Base-by-base conservation (phyloP, 352 stramenopile species). In the Peronospora farinosa region DNA sequence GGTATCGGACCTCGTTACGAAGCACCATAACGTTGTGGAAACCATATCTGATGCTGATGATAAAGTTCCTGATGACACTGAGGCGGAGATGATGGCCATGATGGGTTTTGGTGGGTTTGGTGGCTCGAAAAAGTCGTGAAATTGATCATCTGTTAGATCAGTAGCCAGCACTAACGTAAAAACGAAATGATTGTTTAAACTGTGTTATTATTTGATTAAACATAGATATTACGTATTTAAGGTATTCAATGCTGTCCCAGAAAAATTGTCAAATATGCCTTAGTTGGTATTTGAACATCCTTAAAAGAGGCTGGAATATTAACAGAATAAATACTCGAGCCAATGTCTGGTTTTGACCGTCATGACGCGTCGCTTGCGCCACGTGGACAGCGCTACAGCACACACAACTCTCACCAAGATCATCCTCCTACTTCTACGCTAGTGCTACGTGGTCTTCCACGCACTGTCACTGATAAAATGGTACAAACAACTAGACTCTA, bases 31-130 rank as follows among this genome's bases (percentile, higher is more conserved):
- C 2, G 25, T 21, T 5, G 19, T 30, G 42, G 56, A 67, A 4
- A 67, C 65, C 41, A 57, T 48, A 39, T 8, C 33, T 12, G 44
- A 62, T 46, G 38, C 23, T 47, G 38, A 13, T 35, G 50, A 65
- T 13, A 44, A 54, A 40, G 42, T 47, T 51, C 35, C 51, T 30
- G 47, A 58, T 3, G 46, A 32, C 28, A 3, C 63, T 21, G 83
- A 95, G 21, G 77, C 78, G 5, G 82, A 78, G 28, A 95, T 96
- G 84, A 92, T 91, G 78, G 82, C 85, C 15, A 86, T 96, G 77
- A 96, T 96, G 88, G 87, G 87, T 25, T 96, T 96, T 47, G 72
- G 69, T 1, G 83, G 84, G 33, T 96, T 96, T 49, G 74, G 79
- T 19, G 72, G 79, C 28, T 88, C 79, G 7, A 95, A 91, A 35